Evolutionary conservation across 768 basidiomycete species (phyloP).

Genomic region (Ephemerocybe angulata): DNA sequence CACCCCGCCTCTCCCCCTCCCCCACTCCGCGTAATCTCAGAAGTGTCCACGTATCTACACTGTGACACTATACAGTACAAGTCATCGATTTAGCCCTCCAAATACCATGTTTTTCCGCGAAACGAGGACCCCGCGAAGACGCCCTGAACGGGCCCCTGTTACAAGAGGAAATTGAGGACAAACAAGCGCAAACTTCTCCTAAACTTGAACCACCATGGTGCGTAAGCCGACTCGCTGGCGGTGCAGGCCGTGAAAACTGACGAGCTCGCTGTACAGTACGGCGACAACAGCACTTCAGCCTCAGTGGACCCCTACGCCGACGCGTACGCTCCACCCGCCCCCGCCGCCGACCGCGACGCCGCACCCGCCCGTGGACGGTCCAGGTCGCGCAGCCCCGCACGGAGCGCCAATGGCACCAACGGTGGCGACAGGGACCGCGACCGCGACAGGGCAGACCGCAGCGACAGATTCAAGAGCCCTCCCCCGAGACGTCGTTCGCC

Average conservation of each 20-base stretch:
- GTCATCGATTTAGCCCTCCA: too few species aligned
- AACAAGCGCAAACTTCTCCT: constrained; percentile 45
- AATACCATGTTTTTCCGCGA: not conserved
- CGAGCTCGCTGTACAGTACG: constrained; percentile 48
- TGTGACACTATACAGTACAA: too few species aligned
- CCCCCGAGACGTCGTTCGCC: constrained; percentile 49
- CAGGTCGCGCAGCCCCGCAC: constrained; percentile 68
- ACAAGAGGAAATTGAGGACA: constrained; percentile 14
- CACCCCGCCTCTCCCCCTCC: not conserved
- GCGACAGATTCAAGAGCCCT: constrained; percentile 32
- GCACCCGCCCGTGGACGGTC: constrained; percentile 62
- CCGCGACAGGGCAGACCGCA: constrained; percentile 26
- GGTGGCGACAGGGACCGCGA: constrained; percentile 39
- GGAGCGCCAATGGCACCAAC: constrained; percentile 32
- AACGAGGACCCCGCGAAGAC: not conserved
- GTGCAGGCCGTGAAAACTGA: constrained; percentile 6
- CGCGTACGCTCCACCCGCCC: constrained; percentile 62
- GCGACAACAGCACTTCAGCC: constrained; percentile 49
- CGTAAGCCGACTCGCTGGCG: constrained; percentile 25
- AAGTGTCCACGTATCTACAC: too few species aligned
- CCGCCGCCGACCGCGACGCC: constrained; percentile 53
- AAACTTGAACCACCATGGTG: constrained; percentile 71
- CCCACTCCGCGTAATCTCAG: not conserved
- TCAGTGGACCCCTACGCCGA: constrained; percentile 80
- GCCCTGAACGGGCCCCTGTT: constrained; percentile 2